A percentile compares a stretch with the other conserved stretches of the same genome.
phyloP scores from a whole-genome alignment of 331 rosid genomes.

The Telfairia occidentalis region DNA sequence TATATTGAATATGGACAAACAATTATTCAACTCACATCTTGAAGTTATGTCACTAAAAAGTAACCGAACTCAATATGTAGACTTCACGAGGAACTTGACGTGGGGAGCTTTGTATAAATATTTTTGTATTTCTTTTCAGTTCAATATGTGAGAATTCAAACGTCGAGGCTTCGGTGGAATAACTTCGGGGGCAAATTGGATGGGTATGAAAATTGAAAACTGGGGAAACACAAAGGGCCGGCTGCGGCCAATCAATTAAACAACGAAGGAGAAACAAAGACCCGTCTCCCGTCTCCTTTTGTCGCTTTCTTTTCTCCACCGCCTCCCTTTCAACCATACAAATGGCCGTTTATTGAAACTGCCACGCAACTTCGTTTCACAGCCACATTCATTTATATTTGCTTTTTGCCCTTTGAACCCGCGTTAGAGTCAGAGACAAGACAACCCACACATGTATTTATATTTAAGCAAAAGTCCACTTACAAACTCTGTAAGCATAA shows the following conservation, averaged over 20 bases:
- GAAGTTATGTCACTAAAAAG: neutral
- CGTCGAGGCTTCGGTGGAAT: too few species aligned
- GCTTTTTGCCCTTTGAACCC: neutral
- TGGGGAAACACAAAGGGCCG: neutral
- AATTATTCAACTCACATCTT: neutral
- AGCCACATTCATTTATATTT: neutral
- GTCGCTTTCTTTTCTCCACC: neutral
- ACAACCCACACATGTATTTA: neutral
- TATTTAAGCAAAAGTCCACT: neutral
- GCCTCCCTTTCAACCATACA: neutral
- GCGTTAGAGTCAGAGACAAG: neutral
- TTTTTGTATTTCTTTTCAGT: too few species aligned
- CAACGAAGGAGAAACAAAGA: neutral
- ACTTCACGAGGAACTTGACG: neutral
- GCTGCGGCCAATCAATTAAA: neutral
- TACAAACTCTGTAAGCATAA: neutral
- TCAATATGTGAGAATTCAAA: too few species aligned
- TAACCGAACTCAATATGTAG: neutral
- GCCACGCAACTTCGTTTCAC: neutral
- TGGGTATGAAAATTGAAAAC: neutral
- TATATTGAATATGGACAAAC: neutral
- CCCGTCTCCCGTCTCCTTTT: neutral
- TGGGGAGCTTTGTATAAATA: neutral
- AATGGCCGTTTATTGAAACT: neutral
- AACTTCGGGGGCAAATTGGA: too few species aligned